Evolutionary conservation across 768 basidiomycete genomes (phyloP), one percentile per base, ranked within the genome.

Genomic region (Pleurotus sapidus): DNA sequence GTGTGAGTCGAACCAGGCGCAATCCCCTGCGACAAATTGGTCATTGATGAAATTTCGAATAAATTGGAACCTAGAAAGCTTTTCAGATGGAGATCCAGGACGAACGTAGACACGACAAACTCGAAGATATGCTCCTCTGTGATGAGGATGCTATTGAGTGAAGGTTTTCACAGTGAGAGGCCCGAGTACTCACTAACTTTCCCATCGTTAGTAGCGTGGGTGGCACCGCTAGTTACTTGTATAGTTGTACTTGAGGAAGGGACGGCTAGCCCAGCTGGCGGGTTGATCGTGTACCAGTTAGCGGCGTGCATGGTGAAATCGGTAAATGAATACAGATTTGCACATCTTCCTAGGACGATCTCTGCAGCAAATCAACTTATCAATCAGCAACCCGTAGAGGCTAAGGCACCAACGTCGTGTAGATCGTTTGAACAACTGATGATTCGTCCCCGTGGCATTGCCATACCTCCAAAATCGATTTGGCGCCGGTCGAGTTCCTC

Each of bases 41-140:
- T 43, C 12, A 11, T 43, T 5, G 12, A 43, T 15, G 18, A 43
- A 43, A 43, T 43, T 18, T 11, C 12, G 6, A 11, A 27, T 20
- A 17, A 15, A 43, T 15, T n/a, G 27, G 1, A 27, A 30, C 6
- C 23, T 30, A 34, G 12, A 23, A 11, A 23, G 18, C 6, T 11
- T 27, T 27, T 27, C 20, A 40, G 20, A 12, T 24, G 8, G 8
- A 18, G 23, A 47, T 20, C 6, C 14, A 23, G 24, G 4, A 1
- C 11, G 15, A n/a, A 5, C 27, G 3, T 8, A 6, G 49, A 6
- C 4, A 25, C 12, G 15, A 27, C 49, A 11, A n/a, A 50, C 49
- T 50, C 49, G n/a, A 50, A 50, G 14, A 50, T n/a, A n/a, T 50
- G 49, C 20, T 50, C 49, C 49, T 25, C 49, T 50, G 15, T n/a